phyloP scores from a whole-genome alignment of 495 filamentous ascomycete species.

The Penicillium cosmopolitanum region DNA sequence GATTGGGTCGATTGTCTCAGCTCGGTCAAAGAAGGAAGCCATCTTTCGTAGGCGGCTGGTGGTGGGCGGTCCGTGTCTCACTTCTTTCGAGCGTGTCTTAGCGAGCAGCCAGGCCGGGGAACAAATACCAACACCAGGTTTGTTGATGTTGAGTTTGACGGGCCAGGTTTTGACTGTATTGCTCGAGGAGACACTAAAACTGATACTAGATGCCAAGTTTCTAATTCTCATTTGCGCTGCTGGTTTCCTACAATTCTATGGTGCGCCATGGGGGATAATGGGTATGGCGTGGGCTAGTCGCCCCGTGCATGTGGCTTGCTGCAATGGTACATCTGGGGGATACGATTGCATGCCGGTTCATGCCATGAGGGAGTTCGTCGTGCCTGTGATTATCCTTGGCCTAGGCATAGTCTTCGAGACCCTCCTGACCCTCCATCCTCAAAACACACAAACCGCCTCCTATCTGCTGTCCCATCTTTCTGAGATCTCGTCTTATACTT shows the following conservation, averaged over 20 bases:
- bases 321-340: constrained; percentile 6
- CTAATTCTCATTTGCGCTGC: background rate
- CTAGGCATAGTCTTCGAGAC: background rate
- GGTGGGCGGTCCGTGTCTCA: constrained; percentile 14
- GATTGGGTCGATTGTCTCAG: constrained; percentile 9
- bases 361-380: constrained; percentile 12
- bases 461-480: background rate
- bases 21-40: background rate
- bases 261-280: background rate
- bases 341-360: constrained; percentile 10
- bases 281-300: constrained; percentile 12
- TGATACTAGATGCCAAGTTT: no score
- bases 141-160: no score
- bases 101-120: background rate
- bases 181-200: no score
- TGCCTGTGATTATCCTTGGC: constrained; percentile 10
- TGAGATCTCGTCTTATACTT: background rate
- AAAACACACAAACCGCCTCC: no score
- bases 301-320: constrained; percentile 28
- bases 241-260: background rate
- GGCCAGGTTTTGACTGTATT: no score
- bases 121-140: background rate
- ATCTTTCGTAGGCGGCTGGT: constrained; percentile 7
- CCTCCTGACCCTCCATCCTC: no score
- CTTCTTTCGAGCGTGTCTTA: constrained; percentile 7